Evolutionary conservation across 148 eudicot species (phyloP), one percentile per base, ranked within the genome.

Genomic region (Agrostemma githago): DNA sequence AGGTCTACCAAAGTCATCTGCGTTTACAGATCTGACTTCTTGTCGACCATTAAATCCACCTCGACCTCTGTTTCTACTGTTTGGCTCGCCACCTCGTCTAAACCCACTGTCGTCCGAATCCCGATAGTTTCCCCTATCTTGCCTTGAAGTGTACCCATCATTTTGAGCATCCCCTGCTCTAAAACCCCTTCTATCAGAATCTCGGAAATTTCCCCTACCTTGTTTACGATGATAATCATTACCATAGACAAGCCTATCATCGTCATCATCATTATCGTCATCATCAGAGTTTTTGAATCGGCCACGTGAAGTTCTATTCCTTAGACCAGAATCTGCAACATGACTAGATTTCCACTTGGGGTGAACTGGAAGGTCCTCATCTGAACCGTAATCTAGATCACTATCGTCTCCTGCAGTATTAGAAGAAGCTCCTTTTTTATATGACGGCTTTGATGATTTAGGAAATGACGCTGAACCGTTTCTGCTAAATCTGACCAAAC

Each of bases 271-370:
- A 74, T 86, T 88, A 79, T 70, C 74, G 41, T 88, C 92, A 74
- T 86, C 88, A 79, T 87, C 96, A 62, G 87, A 82, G 70, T 62
- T 86, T 44, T 64, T 81, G 46, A 76, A 81, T 9, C 75, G 51
- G 41, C 68, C 73, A 14, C 76, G 80, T 59, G 80, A 62, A 63
- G 77, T 76, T 79, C 84, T 84, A 71, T 40, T 76, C 79, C 82
- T 77, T 15, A 54, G 83, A 74, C 84, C 82, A 68, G 81, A 70
- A 76, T 88, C 79, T 70, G 89, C 83, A 70, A 79, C 87, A 79
- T 86, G 97, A 79, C 92, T 89, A 21, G 96, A 89, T 79, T 87
- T 91, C 91, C 87, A 85, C 66, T 86, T 80, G 11, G 88, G 86
- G 78, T 88, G 90, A 84, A 88, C 81, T 11, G 93, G 91, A 71